phyloP scores from a whole-genome alignment of 2,329 filamentous ascomycete genomes.

The Aspergillus neoniger region DNA sequence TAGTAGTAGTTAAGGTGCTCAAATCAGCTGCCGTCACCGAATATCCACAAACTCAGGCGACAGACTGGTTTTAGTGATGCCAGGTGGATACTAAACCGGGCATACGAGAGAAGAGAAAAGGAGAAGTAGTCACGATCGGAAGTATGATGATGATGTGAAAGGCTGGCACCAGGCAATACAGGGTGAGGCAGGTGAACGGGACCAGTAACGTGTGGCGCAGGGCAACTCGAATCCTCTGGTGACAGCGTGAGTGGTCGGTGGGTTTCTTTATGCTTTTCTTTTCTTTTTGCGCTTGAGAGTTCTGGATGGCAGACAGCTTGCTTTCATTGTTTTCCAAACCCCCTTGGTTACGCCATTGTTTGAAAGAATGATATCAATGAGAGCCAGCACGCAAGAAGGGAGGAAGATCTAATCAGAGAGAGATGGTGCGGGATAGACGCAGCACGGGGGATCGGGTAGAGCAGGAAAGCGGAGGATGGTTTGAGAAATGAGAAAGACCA shows the following conservation, averaged over 20 bases:
- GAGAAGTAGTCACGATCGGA: neutral
- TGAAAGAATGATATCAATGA: slow-evolving; percentile 20
- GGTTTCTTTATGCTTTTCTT: slow-evolving; percentile 16
- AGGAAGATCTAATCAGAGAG: neutral
- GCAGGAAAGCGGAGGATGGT: slow-evolving; percentile 4
- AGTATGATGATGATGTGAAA: neutral
- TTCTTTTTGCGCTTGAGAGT: slow-evolving; percentile 22
- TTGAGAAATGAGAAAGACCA: neutral
- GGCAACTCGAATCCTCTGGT: neutral
- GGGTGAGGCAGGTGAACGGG: slow-evolving; percentile 1
- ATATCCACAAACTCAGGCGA: neutral
- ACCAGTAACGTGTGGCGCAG: neutral
- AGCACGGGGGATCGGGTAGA: slow-evolving; percentile 4
- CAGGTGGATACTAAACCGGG: neutral
- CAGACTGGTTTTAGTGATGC: neutral
- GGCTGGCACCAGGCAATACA: neutral
- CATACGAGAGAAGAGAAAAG: neutral
- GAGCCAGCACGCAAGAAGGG: slow-evolving; percentile 13
- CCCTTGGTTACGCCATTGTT: slow-evolving; percentile 26
- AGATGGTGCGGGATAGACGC: neutral
- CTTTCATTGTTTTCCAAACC: slow-evolving; percentile 20
- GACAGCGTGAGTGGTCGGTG: neutral
- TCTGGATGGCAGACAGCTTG: slow-evolving; percentile 17
- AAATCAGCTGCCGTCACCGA: neutral
- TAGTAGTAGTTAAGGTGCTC: neutral